Evolutionary conservation across 768 basidiomycete species (phyloP).

Genomic region (Amanita thiersii): DNA sequence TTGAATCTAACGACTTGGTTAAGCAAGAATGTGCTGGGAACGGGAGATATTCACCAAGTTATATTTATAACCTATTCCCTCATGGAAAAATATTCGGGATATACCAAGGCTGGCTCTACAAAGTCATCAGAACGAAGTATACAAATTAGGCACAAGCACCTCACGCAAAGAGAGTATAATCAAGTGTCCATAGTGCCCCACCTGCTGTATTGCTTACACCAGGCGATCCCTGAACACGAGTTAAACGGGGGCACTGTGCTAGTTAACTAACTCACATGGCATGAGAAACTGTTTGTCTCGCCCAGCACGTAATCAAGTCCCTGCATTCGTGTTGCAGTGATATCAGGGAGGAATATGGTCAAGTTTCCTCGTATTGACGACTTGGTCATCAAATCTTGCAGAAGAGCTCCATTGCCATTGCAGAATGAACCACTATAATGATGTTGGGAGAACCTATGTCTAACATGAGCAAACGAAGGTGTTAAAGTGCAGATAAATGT

Average conservation of each 20-base stretch:
- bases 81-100: slow-evolving; percentile 51
- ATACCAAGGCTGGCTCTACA: slow-evolving; percentile 41
- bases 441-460: slow-evolving; percentile 44
- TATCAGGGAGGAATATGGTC: slow-evolving; percentile 41
- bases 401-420: slow-evolving; percentile 38
- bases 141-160: not conserved
- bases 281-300: slow-evolving; percentile 48
- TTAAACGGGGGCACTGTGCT: not conserved
- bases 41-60: slow-evolving; percentile 34
- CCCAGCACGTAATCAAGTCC: slow-evolving; percentile 55
- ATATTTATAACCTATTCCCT: slow-evolving; percentile 67
- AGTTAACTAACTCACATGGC: slow-evolving; percentile 24
- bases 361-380: slow-evolving; percentile 49
- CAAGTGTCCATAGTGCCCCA: slow-evolving; percentile 59
- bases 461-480: not conserved
- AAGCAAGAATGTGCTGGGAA: not conserved
- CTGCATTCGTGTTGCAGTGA: slow-evolving; percentile 34
- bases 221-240: slow-evolving; percentile 28
- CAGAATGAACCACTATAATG: slow-evolving; percentile 60
- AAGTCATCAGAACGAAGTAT: not conserved
- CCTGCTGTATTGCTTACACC: slow-evolving; percentile 66
- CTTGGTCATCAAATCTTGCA: slow-evolving; percentile 65
- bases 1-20: slow-evolving; percentile 41
- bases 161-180: slow-evolving; percentile 54
- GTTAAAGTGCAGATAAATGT: slow-evolving; percentile 13